Percentiles rank a stretch among this genome's conserved stretches.
Conservation (phyloP, 148 eudicot species). For the Nyssa sinensis region DNA sequence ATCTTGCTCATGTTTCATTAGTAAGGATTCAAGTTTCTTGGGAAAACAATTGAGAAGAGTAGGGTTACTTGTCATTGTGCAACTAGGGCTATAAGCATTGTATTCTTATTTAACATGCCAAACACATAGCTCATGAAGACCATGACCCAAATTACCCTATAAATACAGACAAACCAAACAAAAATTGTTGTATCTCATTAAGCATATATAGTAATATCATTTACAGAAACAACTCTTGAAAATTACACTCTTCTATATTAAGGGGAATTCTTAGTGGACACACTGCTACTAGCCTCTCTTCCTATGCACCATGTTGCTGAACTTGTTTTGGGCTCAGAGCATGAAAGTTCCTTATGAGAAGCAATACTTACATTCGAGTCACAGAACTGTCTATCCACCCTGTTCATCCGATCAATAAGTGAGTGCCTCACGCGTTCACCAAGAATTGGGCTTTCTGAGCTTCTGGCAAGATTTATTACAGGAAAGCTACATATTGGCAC, state of each 20-base stretch:
- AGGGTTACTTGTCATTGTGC: too few species aligned
- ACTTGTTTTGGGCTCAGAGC: slow-evolving; percentile 49
- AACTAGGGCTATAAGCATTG: too few species aligned
- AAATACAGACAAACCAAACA: background rate
- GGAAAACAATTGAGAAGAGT: too few species aligned
- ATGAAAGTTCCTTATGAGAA: slow-evolving; percentile 43
- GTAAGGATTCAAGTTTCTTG: too few species aligned
- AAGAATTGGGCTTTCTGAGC: slow-evolving; percentile 36
- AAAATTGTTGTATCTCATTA: background rate
- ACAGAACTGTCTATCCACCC: slow-evolving; percentile 43
- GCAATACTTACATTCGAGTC: slow-evolving; percentile 39
- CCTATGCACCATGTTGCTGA: slow-evolving; percentile 76
- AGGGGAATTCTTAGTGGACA: slow-evolving; percentile 47
- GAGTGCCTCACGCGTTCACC: slow-evolving; percentile 51
- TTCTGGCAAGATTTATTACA: too few species aligned
- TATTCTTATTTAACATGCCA: background rate
- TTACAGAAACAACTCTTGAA: slow-evolving; percentile 1
- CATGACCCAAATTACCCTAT: background rate
- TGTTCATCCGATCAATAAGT: slow-evolving; percentile 65
- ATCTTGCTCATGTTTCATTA: too few species aligned
- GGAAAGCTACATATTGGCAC: slow-evolving; percentile 44
- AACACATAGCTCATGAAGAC: background rate
- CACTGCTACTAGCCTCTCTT: slow-evolving; percentile 36
- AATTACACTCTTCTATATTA: slow-evolving; percentile 2
- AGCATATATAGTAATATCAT: slow-evolving; percentile 8